Evolutionary conservation across 306 rosid genomes (phyloP).

Genomic region (Vachellia pachyceras): DNA sequence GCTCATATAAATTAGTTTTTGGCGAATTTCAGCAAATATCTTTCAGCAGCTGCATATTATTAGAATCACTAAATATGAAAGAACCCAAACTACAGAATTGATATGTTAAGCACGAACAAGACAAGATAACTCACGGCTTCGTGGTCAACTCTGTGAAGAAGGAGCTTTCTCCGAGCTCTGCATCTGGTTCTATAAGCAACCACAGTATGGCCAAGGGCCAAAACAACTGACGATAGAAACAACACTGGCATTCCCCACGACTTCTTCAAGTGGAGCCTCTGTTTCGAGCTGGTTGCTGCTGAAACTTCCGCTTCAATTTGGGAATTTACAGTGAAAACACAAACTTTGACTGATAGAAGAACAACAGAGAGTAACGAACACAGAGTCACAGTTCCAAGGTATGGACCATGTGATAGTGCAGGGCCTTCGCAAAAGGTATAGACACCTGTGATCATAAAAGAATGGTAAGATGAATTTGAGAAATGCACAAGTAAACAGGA

Average conservation of each 20-base stretch:
- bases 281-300: slow-evolving; percentile 67
- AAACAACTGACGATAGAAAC: slow-evolving; percentile 88
- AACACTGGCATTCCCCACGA: slow-evolving; percentile 99
- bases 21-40: background rate
- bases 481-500: slow-evolving; percentile 6
- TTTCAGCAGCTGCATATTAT: slow-evolving; percentile 18
- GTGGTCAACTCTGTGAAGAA: slow-evolving; percentile 89
- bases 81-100: slow-evolving; percentile 25
- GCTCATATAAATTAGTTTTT: slow-evolving; percentile 5
- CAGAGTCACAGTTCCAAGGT: slow-evolving; percentile 92
- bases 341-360: slow-evolving; percentile 87
- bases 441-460: slow-evolving; percentile 65
- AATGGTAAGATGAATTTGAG: slow-evolving; percentile 18
- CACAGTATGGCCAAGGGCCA: slow-evolving; percentile 95
- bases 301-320: slow-evolving; percentile 85
- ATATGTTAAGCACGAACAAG: slow-evolving; percentile 2
- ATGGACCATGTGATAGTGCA: slow-evolving; percentile 91
- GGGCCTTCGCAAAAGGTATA: slow-evolving; percentile 92
- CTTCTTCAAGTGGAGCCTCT: slow-evolving; percentile 88
- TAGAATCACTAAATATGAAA: slow-evolving; percentile 11
- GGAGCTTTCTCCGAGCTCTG: slow-evolving; percentile 88
- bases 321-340: slow-evolving; percentile 87
- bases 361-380: slow-evolving; percentile 76
- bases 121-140: slow-evolving; percentile 71
- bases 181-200: slow-evolving; percentile 98